Evolutionary conservation across 352 stramenopile genomes (phyloP).

Genomic region (Globisporangium nagaii): DNA sequence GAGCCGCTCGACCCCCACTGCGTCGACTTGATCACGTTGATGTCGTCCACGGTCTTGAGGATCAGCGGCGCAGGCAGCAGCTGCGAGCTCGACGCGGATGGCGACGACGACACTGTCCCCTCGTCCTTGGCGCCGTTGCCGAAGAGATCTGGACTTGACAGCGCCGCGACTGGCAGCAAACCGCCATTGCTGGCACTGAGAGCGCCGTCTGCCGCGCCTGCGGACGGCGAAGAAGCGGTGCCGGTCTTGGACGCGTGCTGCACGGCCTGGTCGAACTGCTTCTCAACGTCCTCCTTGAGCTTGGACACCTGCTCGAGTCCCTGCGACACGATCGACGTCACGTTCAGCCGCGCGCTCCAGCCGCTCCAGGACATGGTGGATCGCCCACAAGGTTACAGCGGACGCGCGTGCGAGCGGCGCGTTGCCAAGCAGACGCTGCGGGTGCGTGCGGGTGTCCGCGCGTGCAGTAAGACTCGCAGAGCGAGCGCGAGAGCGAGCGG

Average conservation of each 20-base stretch:
- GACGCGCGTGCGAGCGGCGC: background rate
- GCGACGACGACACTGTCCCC: background rate
- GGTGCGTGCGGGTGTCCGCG: too few species aligned
- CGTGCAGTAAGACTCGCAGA: too few species aligned
- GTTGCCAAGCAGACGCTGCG: too few species aligned
- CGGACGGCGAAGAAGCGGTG: too few species aligned
- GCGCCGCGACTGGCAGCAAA: background rate
- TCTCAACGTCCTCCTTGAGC: slow-evolving; percentile 84
- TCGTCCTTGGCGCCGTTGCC: background rate
- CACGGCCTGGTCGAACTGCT: slow-evolving; percentile 83
- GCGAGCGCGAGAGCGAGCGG: too few species aligned
- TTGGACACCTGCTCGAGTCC: slow-evolving; percentile 78
- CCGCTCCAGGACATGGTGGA: slow-evolving; percentile 44
- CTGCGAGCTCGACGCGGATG: background rate
- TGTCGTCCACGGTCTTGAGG: slow-evolving; percentile 18
- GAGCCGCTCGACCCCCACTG: too few species aligned
- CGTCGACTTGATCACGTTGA: slow-evolving; percentile 19
- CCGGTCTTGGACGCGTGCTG: slow-evolving; percentile 15
- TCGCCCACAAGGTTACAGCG: background rate
- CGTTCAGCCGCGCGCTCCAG: slow-evolving; percentile 69
- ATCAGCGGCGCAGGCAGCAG: background rate
- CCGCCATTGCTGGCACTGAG: background rate
- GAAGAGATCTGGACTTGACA: slow-evolving; percentile 6
- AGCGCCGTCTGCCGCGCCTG: background rate
- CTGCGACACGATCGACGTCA: slow-evolving; percentile 80